Evolutionary conservation across 805 yeast genomes (phyloP), one percentile per base, ranked within the genome.

Genomic region (Cyberlindnera mrakii): DNA sequence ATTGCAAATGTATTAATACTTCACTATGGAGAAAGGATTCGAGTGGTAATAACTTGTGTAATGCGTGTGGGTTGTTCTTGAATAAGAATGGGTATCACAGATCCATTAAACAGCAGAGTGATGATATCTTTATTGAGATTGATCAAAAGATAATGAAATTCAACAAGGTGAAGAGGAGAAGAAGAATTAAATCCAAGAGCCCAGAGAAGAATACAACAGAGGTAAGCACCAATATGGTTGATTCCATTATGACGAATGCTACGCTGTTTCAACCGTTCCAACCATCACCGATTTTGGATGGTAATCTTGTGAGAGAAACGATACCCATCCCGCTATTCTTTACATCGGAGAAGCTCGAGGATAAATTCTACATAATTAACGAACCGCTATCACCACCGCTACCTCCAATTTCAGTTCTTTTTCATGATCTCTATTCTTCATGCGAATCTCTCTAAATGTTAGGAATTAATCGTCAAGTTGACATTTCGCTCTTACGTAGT

Each of bases 1-100:
- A 90, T 63, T 90, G 98, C 65, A 80, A 82, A 51, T 89, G 97
- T 1, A 77, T 75, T 47, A 89, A 91, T 29, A 90, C 98, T 0
- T 97, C 98, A 0, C 63, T 90, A 15, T 90, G 98, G 98, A 71
- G 98, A 48, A 72, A 96, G 43, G 88, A 88, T 55, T 84, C 91
- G 0, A 81, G 82, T 43, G 97, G 97, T 1, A 81, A 84, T 55
- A 90, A 95, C 1, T 68, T 90, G 48, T 91, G 98, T 65, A 90
- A 90, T 62, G 98, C 98, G 0, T 90, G 98, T 68, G 98, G 97
- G 1, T 68, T 91, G 47, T 90, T 89, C 55, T 74, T 83, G 54
- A 90, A 89, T 45, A 54, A 52, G 45, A 55, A 52, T 16, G 57
- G 56, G 3, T 15, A 30, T 3, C 58, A 54, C 35, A 42, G 54